Conservation (phyloP, 2,329 filamentous ascomycete species). For the Elsinoe arachidis region DNA sequence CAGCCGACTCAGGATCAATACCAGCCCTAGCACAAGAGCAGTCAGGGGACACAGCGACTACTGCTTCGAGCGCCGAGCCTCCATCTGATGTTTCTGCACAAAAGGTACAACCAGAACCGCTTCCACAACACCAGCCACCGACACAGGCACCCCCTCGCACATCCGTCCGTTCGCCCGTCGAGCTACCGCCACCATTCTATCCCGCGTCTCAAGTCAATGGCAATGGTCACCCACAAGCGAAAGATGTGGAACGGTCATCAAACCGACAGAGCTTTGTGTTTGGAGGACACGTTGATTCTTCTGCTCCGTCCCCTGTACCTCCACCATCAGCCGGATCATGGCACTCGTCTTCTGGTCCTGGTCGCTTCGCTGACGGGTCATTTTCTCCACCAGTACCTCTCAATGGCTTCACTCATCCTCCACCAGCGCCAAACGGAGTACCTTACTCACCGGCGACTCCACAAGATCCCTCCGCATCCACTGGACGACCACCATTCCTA, state of each 20-base stretch:
- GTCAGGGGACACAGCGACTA: too few species aligned
- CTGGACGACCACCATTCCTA: background rate
- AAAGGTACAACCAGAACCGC: too few species aligned
- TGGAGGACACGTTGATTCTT: slow-evolving; percentile 11
- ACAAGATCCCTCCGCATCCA: background rate
- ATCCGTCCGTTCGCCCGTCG: slow-evolving; percentile 5
- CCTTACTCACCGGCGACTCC: background rate
- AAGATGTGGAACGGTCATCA: background rate
- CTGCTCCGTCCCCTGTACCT: slow-evolving; percentile 10
- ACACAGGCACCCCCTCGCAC: background rate
- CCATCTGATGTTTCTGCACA: too few species aligned
- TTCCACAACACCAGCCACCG: background rate
- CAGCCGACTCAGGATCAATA: too few species aligned
- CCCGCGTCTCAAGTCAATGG: background rate
- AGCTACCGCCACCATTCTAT: slow-evolving; percentile 10
- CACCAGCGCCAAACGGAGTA: background rate
- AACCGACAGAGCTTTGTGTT: slow-evolving; percentile 11
- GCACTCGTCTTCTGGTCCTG: slow-evolving; percentile 5
- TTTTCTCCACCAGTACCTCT: background rate
- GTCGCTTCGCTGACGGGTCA: background rate
- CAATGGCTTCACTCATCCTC: background rate
- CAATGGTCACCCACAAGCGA: background rate
- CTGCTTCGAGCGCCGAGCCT: too few species aligned
- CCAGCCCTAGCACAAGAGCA: too few species aligned
- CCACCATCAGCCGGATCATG: slow-evolving; percentile 11